Evolutionary conservation across 73 alveolate genomes (phyloP).

Genomic region (Diophrys sp.): DNA sequence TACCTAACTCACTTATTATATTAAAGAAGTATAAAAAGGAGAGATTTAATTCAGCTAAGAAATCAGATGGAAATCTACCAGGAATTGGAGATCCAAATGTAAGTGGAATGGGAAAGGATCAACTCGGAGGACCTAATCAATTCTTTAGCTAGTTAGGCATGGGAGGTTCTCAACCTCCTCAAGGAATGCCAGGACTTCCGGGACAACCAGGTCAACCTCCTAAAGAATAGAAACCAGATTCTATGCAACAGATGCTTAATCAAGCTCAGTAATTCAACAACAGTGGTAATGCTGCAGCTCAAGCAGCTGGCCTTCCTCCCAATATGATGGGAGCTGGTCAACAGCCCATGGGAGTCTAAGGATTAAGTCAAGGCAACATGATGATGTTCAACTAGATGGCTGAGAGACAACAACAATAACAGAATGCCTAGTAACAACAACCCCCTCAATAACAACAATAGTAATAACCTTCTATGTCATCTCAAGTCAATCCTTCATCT

Average conservation of each 20-base stretch:
- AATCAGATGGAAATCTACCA: neutral
- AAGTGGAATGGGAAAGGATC: neutral
- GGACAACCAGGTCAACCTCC: neutral
- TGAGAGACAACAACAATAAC: neutral
- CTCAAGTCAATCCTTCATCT: too few species aligned
- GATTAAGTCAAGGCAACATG: neutral
- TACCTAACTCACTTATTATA: constrained; percentile 53
- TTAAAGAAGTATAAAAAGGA: constrained; percentile 45
- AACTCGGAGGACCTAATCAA: neutral
- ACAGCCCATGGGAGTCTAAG: neutral
- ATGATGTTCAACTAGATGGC: neutral
- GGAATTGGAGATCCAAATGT: neutral
- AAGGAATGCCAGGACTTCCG: neutral
- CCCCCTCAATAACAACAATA: neutral
- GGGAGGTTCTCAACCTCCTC: neutral
- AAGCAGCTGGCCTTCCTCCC: neutral
- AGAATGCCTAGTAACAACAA: neutral
- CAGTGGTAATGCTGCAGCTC: neutral
- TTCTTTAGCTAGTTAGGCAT: neutral
- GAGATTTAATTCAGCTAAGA: neutral
- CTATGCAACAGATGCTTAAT: neutral
- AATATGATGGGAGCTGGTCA: neutral
- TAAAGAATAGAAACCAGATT: neutral
- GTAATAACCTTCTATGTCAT: too few species aligned
- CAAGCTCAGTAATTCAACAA: constrained; percentile 2